These are phyloP conservation scores for Capillidium heterosporum DNA, from an alignment of 371 early-diverging fungal species.

Conservation along the genomic window DNA sequence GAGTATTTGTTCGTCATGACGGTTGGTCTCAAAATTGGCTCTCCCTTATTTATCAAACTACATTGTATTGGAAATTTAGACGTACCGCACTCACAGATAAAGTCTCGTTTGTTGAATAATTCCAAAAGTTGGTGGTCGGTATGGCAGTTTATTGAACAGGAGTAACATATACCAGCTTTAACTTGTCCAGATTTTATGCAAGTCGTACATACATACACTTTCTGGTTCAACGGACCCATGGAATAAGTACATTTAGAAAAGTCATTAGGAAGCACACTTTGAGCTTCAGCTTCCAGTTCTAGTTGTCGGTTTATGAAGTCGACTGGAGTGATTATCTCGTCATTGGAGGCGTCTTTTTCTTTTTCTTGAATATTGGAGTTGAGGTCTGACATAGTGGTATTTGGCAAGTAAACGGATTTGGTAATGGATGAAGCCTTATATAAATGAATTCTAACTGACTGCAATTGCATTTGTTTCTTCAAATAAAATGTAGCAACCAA, in stretches of 20 bases:
- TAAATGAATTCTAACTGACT: too few relatives aligned
- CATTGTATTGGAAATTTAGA: constrained; percentile 22
- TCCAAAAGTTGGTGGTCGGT: constrained; percentile 61
- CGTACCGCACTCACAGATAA: constrained; percentile 76
- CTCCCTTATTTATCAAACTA: constrained; percentile 3
- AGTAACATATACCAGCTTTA: constrained; percentile 50
- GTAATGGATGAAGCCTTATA: too few relatives aligned
- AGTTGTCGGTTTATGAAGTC: constrained; percentile 1
- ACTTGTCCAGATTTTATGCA: not conserved
- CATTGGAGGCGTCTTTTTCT: too few relatives aligned
- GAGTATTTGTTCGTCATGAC: constrained; percentile 39
- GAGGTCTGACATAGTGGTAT: too few relatives aligned
- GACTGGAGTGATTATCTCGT: not conserved
- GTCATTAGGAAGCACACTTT: not conserved
- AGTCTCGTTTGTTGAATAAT: constrained; percentile 60
- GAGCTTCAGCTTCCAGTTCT: constrained; percentile 4
- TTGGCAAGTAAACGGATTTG: too few relatives aligned
- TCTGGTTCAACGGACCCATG: constrained; percentile 4
- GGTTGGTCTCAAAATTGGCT: not conserved
- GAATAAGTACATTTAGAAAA: constrained; percentile 3
- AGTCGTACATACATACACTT: constrained; percentile 2
- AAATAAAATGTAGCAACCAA: too few relatives aligned
- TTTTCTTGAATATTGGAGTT: too few relatives aligned
- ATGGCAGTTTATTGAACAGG: constrained; percentile 66
- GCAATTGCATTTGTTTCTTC: too few relatives aligned